Base-by-base conservation (phyloP, 2,329 filamentous ascomycete species). In the Pseudogymnoascus sp. region DNA sequence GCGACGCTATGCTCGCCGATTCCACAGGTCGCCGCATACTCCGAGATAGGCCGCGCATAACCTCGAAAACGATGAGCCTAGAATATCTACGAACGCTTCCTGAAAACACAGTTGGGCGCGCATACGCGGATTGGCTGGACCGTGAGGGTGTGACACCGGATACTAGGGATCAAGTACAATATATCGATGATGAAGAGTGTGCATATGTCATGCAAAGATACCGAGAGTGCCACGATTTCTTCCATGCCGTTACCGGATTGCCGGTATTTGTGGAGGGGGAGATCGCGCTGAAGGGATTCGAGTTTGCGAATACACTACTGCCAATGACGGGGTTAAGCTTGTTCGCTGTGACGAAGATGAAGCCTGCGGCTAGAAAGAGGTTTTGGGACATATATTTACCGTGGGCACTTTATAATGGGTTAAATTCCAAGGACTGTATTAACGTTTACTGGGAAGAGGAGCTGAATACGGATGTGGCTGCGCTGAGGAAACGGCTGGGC, bases 201-300 rank as follows among this genome's bases (percentile, higher is more conserved):
- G 95, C 95, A 37, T 99, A 97, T 78, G 95, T 97, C 16, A 96
- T 99, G 90, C 95, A 97, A 79, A 86, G 95, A 62, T 99, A 99
- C 76, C 87, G 95, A 66, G 95, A 99, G 77, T 96, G 90, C 68
- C 95, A 99, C 75, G 95, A 99, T 75, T 97, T 99, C 77, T 97
- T 96, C 78, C 95, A 99, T 75, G 93, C 95, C 0, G 80, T 99
- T 61, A 96, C 93, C 0, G 93, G 93, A 0, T 77, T 99, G 59
- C 95, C 95, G 0, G 85, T 96, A 43, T 88, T 96, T 66, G 84
- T 92, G n/a, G 95, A 99, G 79, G 95, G 95, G 25, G 95, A 99
- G 79, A 84, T 99, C 11, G 95, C 93, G n/a, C 83, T 99, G 69
- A 99, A 99, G 78, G 92, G 93, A 0, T 96, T 99, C 69, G 95